Evolutionary conservation across 208 protist genomes (phyloP), one percentile per base, ranked within the genome.

Genomic region (Leishmania tropica): DNA sequence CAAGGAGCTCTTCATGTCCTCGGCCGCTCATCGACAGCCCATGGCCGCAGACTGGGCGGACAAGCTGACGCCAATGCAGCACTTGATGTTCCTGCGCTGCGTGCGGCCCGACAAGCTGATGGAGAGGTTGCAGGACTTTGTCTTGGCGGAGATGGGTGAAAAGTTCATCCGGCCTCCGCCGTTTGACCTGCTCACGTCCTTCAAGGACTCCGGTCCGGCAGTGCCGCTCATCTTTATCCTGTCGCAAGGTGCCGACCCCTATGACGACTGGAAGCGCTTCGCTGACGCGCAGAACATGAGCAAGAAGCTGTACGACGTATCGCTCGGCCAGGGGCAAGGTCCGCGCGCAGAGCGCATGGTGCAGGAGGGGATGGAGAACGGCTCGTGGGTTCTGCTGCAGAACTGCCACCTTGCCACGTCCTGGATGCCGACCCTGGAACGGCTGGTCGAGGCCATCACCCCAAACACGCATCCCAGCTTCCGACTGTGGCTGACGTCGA

Each of bases 261-360:
- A 95, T 74, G 94, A 96, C 58, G 95, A 99, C 81, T 95, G 99
- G 82, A 96, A 98, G 80, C 97, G 99, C 80, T 99, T 99, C 81
- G 98, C 99, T 1, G 97, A 99, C 42, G 93, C 97, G 68, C 98
- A 99, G 92, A 92, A 97, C 72, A 99, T 99, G 89, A 87, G 88
- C 58, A 98, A 99, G 83, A 99, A 99, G 87, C 86, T 99, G 56
- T 91, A 90, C 65, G 94, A 97, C 70, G 98, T 99, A 68, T 99
- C 99, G 21, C 94, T 99, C 13, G 99, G 99, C 31, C 97, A 99
- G 83, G 99, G 99, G 47, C 99, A 99, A 88, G 99, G 99, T n/a
- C 95, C 96, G 13, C 95, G 97, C 6, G 99, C 99, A 37, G 98
- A 99, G 90, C 89, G 93, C 60, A 92, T 99, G 89, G 89, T 99